Conservation (phyloP, 225 moss, liverwort and hornwort species). For the Lunularia cruciata region DNA sequence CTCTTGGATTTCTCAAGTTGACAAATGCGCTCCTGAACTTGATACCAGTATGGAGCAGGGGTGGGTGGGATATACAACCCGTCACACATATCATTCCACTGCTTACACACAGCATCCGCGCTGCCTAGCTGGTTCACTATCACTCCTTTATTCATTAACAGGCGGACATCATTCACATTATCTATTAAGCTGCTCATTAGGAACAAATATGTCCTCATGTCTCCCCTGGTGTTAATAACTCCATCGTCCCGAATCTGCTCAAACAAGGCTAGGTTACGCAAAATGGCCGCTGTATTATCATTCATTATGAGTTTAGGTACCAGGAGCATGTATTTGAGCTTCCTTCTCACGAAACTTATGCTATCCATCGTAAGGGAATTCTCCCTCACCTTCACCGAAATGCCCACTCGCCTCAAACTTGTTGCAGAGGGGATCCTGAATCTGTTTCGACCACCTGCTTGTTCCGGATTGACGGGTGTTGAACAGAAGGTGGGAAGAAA, state of each 20-base stretch:
- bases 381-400: slow-evolving; percentile 7
- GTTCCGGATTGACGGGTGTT: too few species aligned
- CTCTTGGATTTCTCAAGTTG: slow-evolving; percentile 18
- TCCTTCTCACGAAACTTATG: slow-evolving; percentile 8
- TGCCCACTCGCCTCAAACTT: slow-evolving; percentile 18
- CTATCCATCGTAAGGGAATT: slow-evolving; percentile 6
- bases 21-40: background rate
- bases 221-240: background rate
- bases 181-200: slow-evolving; percentile 24
- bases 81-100: slow-evolving; percentile 20
- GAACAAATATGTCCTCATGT: slow-evolving; percentile 16
- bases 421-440: slow-evolving; percentile 22
- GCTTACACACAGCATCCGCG: slow-evolving; percentile 1
- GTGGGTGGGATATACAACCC: slow-evolving; percentile 8
- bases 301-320: slow-evolving; percentile 15
- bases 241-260: slow-evolving; percentile 16
- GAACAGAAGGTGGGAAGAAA: background rate
- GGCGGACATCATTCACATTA: slow-evolving; percentile 1
- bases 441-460: background rate
- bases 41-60: slow-evolving; percentile 7
- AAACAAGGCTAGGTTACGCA: slow-evolving; percentile 14
- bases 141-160: slow-evolving; percentile 13
- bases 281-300: slow-evolving; percentile 5
- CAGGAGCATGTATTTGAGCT: slow-evolving; percentile 5
- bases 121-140: slow-evolving; percentile 19